Evolutionary conservation across 1,284 basidiomycete genomes (phyloP).

Genomic region (Cutaneotrichosporon sp.): DNA sequence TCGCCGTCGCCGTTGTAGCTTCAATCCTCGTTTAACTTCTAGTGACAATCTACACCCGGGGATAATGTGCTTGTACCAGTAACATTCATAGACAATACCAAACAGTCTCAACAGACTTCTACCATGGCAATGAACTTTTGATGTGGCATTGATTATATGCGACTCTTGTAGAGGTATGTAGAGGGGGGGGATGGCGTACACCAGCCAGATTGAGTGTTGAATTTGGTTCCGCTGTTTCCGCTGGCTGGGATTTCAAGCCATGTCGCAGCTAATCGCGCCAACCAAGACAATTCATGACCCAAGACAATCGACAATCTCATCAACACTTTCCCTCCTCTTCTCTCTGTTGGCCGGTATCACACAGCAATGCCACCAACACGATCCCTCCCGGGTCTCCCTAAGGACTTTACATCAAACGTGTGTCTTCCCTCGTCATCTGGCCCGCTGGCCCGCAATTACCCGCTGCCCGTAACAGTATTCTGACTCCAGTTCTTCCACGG

Average conservation of each 20-base stretch:
- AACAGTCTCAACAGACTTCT: background rate
- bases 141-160: background rate
- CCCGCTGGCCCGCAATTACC: background rate
- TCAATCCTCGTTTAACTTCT: slow-evolving; percentile 1
- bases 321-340: background rate
- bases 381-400: slow-evolving; percentile 42
- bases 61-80: slow-evolving; percentile 1
- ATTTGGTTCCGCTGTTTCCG: background rate
- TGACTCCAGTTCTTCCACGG: slow-evolving; percentile 34
- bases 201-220: background rate
- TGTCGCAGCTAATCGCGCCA: background rate
- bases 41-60: background rate
- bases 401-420: slow-evolving; percentile 43
- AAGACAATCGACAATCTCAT: background rate
- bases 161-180: no score
- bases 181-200: no score
- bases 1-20: background rate
- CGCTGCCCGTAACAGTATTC: background rate
- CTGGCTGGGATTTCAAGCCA: background rate
- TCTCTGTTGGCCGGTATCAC: background rate
- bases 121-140: background rate
- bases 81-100: background rate
- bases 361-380: slow-evolving; percentile 24
- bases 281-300: no score
- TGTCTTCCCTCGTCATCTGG: slow-evolving; percentile 11